A percentile compares a stretch with the other conserved stretches of the same genome.
phyloP scores from a whole-genome alignment of 441 rosid genomes.

The Gossypium laxum region DNA sequence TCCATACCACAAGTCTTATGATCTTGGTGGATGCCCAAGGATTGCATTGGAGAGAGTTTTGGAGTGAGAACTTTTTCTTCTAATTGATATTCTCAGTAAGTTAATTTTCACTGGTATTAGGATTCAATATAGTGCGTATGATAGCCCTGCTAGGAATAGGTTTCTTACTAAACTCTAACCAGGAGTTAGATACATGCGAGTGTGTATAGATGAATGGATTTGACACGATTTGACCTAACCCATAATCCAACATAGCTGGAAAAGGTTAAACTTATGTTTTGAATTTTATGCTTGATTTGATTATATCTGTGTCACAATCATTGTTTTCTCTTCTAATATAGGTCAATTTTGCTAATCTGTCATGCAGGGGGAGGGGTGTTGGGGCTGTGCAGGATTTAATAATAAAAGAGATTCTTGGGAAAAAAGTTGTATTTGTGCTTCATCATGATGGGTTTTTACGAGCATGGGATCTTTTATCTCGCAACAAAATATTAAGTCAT shows the following conservation, averaged over 20 bases:
- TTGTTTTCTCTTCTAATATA: background rate
- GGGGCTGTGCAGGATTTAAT: conserved; percentile 62
- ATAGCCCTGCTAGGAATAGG: background rate
- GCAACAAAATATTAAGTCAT: conserved; percentile 52
- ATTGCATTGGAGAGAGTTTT: background rate
- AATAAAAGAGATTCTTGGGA: conserved; percentile 42
- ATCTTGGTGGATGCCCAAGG: background rate
- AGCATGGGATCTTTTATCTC: conserved; percentile 59
- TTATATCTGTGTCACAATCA: background rate
- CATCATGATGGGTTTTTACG: conserved; percentile 62
- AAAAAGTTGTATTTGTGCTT: conserved; percentile 44
- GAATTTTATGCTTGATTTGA: background rate
- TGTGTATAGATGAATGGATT: background rate
- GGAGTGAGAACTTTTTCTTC: background rate
- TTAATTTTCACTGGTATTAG: background rate
- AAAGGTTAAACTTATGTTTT: background rate
- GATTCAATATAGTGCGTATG: background rate
- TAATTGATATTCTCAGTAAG: background rate
- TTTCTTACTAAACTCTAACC: background rate
- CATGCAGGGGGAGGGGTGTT: conserved; percentile 55
- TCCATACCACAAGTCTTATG: background rate
- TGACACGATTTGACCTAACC: background rate
- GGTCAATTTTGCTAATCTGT: conserved; percentile 9
- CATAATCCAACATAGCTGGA: background rate
- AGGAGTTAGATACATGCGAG: background rate